Evolutionary conservation across 352 stramenopile genomes (phyloP).

Genomic region (Globisporangium paroecandrum): DNA sequence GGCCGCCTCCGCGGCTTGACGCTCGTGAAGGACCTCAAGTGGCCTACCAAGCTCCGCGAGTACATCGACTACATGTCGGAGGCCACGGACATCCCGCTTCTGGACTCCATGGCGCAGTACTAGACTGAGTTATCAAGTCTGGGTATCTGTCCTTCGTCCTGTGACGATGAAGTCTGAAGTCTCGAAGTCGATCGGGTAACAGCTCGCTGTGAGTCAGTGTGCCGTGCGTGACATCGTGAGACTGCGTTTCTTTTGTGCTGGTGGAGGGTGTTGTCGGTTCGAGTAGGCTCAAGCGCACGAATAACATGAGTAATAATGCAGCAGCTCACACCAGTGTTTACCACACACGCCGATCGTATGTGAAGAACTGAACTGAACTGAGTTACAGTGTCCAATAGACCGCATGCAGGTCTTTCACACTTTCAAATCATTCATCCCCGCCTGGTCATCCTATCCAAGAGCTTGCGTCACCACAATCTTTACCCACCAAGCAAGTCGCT

Average conservation of each 20-base stretch:
- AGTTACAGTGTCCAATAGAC: too few species aligned
- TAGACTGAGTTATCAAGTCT: slow-evolving; percentile 1
- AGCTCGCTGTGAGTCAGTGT: neutral
- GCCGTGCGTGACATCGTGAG: neutral
- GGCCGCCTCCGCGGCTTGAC: slow-evolving; percentile 40
- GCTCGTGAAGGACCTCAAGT: slow-evolving; percentile 44
- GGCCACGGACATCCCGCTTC: slow-evolving; percentile 32
- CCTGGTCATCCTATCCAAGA: neutral
- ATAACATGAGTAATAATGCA: neutral
- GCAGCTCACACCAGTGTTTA: neutral
- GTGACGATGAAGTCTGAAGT: neutral
- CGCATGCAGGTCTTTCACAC: neutral
- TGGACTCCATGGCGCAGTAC: slow-evolving; percentile 36
- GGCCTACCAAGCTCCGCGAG: slow-evolving; percentile 38
- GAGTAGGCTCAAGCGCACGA: too few species aligned
- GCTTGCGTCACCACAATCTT: neutral
- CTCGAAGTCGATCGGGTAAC: neutral
- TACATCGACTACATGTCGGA: slow-evolving; percentile 45
- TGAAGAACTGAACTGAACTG: too few species aligned
- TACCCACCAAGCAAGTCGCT: neutral
- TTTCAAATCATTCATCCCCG: neutral
- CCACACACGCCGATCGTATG: neutral
- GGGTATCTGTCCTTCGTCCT: neutral
- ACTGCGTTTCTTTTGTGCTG: neutral
- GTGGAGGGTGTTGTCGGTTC: neutral